Evolutionary conservation across 192 early-diverging fungal species (phyloP).

Genomic region (Polychytrium aggregatum): DNA sequence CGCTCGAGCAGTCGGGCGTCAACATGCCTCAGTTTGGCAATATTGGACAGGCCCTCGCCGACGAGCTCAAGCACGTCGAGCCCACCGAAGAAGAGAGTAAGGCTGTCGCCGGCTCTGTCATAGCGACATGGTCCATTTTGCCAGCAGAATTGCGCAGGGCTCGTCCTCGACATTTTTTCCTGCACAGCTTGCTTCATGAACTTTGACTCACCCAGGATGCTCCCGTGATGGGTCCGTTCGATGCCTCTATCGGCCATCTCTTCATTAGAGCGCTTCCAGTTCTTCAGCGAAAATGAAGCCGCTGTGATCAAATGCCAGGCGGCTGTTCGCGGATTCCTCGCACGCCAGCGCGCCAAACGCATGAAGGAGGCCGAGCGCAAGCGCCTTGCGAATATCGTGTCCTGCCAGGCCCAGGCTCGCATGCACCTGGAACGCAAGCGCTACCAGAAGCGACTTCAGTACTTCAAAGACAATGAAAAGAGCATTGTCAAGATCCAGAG

Average conservation of each 20-base stretch:
- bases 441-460: constrained; percentile 7
- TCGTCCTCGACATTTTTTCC: no score
- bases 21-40: constrained; percentile 83
- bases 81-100: constrained; percentile 4
- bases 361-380: constrained; percentile 16
- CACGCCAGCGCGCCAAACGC: constrained; percentile 10
- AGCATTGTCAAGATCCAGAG: constrained; percentile 26
- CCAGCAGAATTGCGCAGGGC: no score
- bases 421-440: constrained; percentile 21
- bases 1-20: constrained; percentile 69
- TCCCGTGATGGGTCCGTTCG: no score
- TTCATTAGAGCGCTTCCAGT: constrained; percentile 5
- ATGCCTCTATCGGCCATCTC: no score
- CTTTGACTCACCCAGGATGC: no score
- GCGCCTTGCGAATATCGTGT: constrained; percentile 14
- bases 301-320: constrained; percentile 11
- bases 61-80: constrained; percentile 22
- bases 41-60: constrained; percentile 56
- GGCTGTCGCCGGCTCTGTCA: no score
- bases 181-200: not conserved
- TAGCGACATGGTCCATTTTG: no score
- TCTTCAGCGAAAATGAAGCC: constrained; percentile 9
- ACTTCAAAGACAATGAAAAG: constrained; percentile 12
- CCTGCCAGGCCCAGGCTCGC: constrained; percentile 18
- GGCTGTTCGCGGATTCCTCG: constrained; percentile 11